Evolutionary conservation across 148 eudicot species (phyloP).

Genomic region (Camellia lanceoleosa): DNA sequence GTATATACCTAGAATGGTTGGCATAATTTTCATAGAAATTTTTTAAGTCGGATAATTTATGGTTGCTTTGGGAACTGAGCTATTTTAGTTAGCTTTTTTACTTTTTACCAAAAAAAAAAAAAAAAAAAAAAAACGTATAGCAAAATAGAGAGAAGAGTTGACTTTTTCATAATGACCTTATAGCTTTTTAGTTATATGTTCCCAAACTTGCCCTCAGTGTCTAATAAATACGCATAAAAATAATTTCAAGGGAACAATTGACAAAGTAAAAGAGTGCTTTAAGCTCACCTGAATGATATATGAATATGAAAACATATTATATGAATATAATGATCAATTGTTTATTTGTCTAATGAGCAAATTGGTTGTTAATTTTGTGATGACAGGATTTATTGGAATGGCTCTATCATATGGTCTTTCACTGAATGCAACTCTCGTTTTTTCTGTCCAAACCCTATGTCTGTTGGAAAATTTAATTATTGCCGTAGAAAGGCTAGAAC

Average conservation of each 20-base stretch:
- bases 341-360: slow-evolving; percentile 35
- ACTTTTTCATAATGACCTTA: no score
- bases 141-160: no score
- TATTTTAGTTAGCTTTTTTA: no score
- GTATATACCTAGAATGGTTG: neutral
- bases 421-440: slow-evolving; percentile 52
- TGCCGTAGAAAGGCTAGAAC: slow-evolving; percentile 75
- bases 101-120: no score
- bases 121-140: no score
- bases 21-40: neutral
- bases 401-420: slow-evolving; percentile 88
- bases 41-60: neutral
- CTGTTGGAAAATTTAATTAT: slow-evolving; percentile 59
- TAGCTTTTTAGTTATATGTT: no score
- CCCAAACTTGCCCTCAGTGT: no score
- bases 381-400: slow-evolving; percentile 85
- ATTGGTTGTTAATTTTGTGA: neutral
- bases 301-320: neutral
- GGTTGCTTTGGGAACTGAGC: slow-evolving; percentile 28
- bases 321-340: neutral
- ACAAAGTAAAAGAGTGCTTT: neutral
- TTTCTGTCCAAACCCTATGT: slow-evolving; percentile 71
- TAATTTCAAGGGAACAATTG: neutral
- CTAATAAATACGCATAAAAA: no score
- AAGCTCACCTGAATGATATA: neutral